These are phyloP conservation scores for Pyrrhoderma lamaoense DNA, from an alignment of 1,284 basidiomycete genomes.

Conservation along the genomic window DNA sequence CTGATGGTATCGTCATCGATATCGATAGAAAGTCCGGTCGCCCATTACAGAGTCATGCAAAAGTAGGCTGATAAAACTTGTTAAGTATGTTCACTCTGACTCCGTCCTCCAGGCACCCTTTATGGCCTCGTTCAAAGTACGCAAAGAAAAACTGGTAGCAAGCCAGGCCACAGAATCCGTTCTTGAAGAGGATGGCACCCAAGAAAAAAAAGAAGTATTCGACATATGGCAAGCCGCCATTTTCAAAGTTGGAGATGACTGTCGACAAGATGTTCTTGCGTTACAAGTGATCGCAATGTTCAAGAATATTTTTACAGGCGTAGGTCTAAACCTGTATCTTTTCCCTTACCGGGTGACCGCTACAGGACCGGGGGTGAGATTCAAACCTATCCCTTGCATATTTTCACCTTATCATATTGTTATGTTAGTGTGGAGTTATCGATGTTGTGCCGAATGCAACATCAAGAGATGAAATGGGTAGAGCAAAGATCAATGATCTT, in stretches of 20 bases:
- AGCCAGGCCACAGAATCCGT: slow-evolving; percentile 62
- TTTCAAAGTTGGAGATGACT: slow-evolving; percentile 99
- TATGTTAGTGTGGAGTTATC: slow-evolving; percentile 85
- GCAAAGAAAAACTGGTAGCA: slow-evolving; percentile 66
- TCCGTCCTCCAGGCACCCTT: slow-evolving; percentile 99
- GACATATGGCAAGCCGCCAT: slow-evolving; percentile 98
- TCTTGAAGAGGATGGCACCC: slow-evolving; percentile 53
- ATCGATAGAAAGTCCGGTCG: slow-evolving; percentile 95
- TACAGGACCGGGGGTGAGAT: slow-evolving; percentile 85
- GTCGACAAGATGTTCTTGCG: slow-evolving; percentile 94
- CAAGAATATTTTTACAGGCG: slow-evolving; percentile 91
- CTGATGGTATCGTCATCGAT: slow-evolving; percentile 93
- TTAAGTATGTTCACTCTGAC: not conserved
- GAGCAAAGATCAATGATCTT: slow-evolving; percentile 96
- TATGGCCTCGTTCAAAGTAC: slow-evolving; percentile 99
- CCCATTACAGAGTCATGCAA: slow-evolving; percentile 95
- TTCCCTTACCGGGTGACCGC: slow-evolving; percentile 97
- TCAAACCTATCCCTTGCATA: slow-evolving; percentile 1
- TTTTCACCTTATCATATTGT: not conserved
- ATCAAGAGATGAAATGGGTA: slow-evolving; percentile 98
- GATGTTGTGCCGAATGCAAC: slow-evolving; percentile 98
- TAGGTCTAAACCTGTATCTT: slow-evolving; percentile 89
- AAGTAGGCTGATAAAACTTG: slow-evolving; percentile 41
- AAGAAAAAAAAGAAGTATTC: slow-evolving; percentile 58
- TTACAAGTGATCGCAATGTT: slow-evolving; percentile 99